phyloP scores from a whole-genome alignment of 2,329 filamentous ascomycete species.

The Sarocladium brachiariae region DNA sequence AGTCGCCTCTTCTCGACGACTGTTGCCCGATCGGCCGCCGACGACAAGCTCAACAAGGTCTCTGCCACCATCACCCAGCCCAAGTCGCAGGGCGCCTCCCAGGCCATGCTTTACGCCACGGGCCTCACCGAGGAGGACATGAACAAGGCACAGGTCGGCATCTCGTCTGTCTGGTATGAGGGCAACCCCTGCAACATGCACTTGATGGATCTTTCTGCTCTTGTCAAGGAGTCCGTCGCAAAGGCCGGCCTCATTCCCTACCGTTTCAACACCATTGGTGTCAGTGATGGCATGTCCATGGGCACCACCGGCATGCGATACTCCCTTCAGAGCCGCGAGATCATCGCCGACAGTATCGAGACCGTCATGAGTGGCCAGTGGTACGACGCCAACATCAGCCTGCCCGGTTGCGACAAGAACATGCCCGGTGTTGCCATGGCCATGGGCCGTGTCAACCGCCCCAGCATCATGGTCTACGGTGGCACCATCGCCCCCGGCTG shows the following conservation, averaged over 20 bases:
- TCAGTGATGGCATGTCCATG: slow-evolving; percentile 97
- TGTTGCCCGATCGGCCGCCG: slow-evolving; percentile 35
- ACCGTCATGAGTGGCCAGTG: slow-evolving; percentile 98
- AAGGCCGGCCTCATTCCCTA: slow-evolving; percentile 80
- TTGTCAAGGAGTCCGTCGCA: slow-evolving; percentile 56
- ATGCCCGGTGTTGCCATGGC: slow-evolving; percentile 92
- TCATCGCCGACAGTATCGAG: slow-evolving; percentile 97
- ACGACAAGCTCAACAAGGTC: slow-evolving; percentile 70
- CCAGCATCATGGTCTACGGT: slow-evolving; percentile 95
- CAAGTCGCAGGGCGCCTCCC: slow-evolving; percentile 95
- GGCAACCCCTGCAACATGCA: slow-evolving; percentile 99
- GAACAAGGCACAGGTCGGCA: slow-evolving; percentile 95
- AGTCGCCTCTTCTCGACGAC: slow-evolving; percentile 46
- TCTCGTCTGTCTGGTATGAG: slow-evolving; percentile 96
- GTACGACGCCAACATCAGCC: slow-evolving; percentile 96
- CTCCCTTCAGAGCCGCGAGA: slow-evolving; percentile 86
- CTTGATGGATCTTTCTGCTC: slow-evolving; percentile 77
- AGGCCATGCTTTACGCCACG: slow-evolving; percentile 98
- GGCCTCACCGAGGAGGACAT: slow-evolving; percentile 81
- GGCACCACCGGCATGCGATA: slow-evolving; percentile 96
- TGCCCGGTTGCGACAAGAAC: slow-evolving; percentile 99
- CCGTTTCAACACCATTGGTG: slow-evolving; percentile 98
- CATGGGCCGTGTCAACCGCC: slow-evolving; percentile 91
- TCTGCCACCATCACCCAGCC: slow-evolving; percentile 86
- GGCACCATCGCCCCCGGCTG: slow-evolving; percentile 91